phyloP scores from a whole-genome alignment of 2,329 filamentous ascomycete genomes.

The Colletotrichum kahawae region DNA sequence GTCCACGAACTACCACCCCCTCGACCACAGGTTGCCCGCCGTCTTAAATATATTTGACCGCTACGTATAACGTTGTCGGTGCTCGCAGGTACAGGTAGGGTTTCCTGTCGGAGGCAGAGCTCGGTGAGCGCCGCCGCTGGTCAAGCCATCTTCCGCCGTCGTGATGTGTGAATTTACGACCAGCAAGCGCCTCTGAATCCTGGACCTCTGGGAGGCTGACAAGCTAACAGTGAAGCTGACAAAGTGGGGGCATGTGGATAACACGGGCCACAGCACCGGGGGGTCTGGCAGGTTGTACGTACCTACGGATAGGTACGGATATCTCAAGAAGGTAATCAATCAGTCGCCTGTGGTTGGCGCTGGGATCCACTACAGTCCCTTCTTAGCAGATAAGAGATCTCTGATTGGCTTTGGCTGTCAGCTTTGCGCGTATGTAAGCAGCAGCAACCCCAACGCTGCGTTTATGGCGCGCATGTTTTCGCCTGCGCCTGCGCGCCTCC shows the following conservation, averaged over 20 bases:
- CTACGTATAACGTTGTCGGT: background rate
- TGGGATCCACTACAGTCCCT: background rate
- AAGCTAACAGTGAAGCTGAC: background rate
- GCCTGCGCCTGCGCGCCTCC: background rate
- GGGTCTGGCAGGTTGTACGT: background rate
- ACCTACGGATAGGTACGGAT: background rate
- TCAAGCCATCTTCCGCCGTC: background rate
- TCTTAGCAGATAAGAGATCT: background rate
- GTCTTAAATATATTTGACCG: background rate
- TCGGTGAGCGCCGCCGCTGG: background rate
- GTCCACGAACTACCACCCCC: background rate
- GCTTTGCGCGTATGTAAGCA: constrained; percentile 5
- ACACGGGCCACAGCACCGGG: background rate
- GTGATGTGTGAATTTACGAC: background rate
- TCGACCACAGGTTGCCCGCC: background rate
- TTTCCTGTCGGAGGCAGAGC: background rate
- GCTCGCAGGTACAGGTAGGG: background rate
- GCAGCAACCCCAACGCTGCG: background rate
- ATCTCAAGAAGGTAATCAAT: background rate
- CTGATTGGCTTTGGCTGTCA: background rate
- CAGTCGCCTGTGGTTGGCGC: constrained; percentile 8
- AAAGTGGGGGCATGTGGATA: background rate
- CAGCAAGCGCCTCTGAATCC: background rate
- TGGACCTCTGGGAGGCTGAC: constrained; percentile 6
- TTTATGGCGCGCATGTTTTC: background rate